Conservation (phyloP, 148 eudicot genomes). For the Polygonum maritimum region DNA sequence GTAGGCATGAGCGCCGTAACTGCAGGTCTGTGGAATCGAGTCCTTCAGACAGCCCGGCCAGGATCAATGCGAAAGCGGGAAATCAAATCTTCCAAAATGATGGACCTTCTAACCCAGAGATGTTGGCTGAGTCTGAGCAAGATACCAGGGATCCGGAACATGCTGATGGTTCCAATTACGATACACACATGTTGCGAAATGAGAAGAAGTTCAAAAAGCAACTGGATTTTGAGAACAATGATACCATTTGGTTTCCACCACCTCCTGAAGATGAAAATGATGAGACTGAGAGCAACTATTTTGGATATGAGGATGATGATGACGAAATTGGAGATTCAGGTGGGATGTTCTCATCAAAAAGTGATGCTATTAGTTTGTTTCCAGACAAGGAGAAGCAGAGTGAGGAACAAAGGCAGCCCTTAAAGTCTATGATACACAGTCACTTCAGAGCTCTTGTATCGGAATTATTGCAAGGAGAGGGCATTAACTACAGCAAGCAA, state of each 20-base stretch:
- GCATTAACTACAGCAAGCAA: slow-evolving; percentile 39
- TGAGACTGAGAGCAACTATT: slow-evolving; percentile 46
- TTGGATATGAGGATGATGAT: slow-evolving; percentile 75
- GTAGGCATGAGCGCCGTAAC: slow-evolving; percentile 54
- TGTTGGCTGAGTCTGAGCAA: slow-evolving; percentile 33
- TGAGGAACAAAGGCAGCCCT: slow-evolving; percentile 44
- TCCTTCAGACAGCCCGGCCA: slow-evolving; percentile 86
- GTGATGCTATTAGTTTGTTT: slow-evolving; percentile 25
- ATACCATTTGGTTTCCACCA: slow-evolving; percentile 79
- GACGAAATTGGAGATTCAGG: slow-evolving; percentile 57
- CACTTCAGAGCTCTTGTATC: slow-evolving; percentile 97
- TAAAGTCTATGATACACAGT: slow-evolving; percentile 53
- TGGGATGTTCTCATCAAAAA: slow-evolving; percentile 37
- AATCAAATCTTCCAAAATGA: slow-evolving; percentile 33
- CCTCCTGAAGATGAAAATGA: slow-evolving; percentile 69
- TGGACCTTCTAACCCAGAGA: slow-evolving; percentile 31
- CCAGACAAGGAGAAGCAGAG: slow-evolving; percentile 39
- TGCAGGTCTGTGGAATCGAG: slow-evolving; percentile 66
- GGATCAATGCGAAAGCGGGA: slow-evolving; percentile 54
- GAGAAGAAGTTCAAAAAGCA: slow-evolving; percentile 35
- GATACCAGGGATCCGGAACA: slow-evolving; percentile 26
- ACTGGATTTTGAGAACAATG: slow-evolving; percentile 70
- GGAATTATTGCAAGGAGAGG: slow-evolving; percentile 76
- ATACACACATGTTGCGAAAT: slow-evolving; percentile 22
- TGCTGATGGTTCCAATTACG: slow-evolving; percentile 30